Evolutionary conservation across 2,329 filamentous ascomycete genomes (phyloP), one percentile per base, ranked within the genome.

Genomic region (Ascochyta lentis): DNA sequence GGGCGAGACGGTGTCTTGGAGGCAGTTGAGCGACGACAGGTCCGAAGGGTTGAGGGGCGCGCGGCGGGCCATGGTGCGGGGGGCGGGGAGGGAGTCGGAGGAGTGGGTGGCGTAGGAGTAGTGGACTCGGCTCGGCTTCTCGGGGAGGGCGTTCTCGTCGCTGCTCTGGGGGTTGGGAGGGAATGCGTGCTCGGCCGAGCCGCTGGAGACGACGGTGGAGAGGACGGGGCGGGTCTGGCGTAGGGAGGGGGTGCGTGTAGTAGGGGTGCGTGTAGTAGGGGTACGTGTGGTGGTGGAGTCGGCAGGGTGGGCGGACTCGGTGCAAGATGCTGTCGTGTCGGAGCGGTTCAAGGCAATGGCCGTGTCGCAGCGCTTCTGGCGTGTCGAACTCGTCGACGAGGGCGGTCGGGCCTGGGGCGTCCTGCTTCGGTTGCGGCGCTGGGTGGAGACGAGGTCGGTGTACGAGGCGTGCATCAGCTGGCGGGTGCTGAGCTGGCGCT

Each of bases 1-100:
- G 0, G 73, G 68, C 7, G 72, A 73, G 6, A 77, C 76, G 5
- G 76, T 69, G 31, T 77, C 71, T 61, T 78, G 72, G 4, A 78
- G 67, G 5, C 70, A 61, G 46, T 72, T 75, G 13, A 78, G 69
- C 1, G 75, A 76, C n/a, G 69, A 69, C 4, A 68, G 54, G 59
- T 79, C 77, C 0, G 74, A 71, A 8, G 73, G 65, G 35, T 63
- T 55, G n/a, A 77, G 63, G 2, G 71, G 70, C 0, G 56, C 27
- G 43, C 69, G 70, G 22, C 58, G 66, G 34, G 62, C 62, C 45
- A 59, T 57, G 24, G 59, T 39, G 38, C 64, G 68, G 2, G 66
- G 66, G 10, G 56, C 56, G 4, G 66, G 47, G 23, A 57, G 48
- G 0, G 48, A 69, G 34, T 71, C 65, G 26, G 69, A 65, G 13